Percentiles rank a stretch among this genome's conserved stretches.
Conservation (phyloP, 2,329 filamentous ascomycete genomes). For the Lasiodiplodia citricola region DNA sequence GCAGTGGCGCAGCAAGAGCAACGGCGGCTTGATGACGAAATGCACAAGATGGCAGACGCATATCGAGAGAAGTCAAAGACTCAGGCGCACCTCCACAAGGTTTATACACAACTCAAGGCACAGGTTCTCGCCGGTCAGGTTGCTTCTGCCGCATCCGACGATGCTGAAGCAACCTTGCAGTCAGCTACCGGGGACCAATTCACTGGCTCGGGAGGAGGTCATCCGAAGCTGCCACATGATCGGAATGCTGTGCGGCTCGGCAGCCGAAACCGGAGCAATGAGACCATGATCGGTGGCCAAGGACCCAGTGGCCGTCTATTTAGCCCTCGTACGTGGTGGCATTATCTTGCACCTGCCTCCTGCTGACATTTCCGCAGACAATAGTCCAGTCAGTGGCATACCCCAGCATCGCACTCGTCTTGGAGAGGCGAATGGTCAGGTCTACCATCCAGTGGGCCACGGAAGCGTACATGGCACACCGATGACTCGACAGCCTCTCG, state of each 20-base stretch:
- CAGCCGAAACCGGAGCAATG: slow-evolving; percentile 22
- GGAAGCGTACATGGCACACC: slow-evolving; percentile 40
- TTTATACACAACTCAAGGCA: slow-evolving; percentile 63
- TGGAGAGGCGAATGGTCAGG: slow-evolving; percentile 36
- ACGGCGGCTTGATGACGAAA: slow-evolving; percentile 69
- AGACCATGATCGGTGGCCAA: slow-evolving; percentile 21
- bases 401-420: slow-evolving; percentile 36
- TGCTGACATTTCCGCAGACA: slow-evolving; percentile 32
- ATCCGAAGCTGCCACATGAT: background rate
- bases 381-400: slow-evolving; percentile 33
- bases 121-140: slow-evolving; percentile 61
- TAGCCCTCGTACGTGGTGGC: background rate
- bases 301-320: background rate
- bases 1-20: slow-evolving; percentile 66
- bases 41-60: slow-evolving; percentile 70
- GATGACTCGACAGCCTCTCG: slow-evolving; percentile 40
- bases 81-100: slow-evolving; percentile 68
- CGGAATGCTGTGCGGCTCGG: background rate
- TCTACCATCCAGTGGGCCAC: slow-evolving; percentile 31
- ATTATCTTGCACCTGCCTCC: background rate
- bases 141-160: slow-evolving; percentile 60
- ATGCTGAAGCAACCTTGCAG: slow-evolving; percentile 39
- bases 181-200: slow-evolving; percentile 36
- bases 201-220: slow-evolving; percentile 33
- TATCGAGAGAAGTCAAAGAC: slow-evolving; percentile 74